Base-by-base conservation (phyloP, 1,284 basidiomycete species). In the Boletus semigastroideus region DNA sequence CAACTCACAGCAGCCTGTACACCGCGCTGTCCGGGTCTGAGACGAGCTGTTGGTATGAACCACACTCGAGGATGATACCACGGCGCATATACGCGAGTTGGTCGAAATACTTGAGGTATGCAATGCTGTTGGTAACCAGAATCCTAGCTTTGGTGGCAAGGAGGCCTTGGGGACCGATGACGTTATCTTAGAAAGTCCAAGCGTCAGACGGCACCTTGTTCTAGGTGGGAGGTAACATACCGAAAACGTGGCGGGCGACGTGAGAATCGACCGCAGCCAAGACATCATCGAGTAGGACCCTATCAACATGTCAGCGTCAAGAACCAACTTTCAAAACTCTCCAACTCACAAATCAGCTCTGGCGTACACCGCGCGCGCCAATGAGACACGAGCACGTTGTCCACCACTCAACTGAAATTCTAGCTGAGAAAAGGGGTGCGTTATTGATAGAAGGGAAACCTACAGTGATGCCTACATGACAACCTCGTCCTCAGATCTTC, bases 121-220 rank as follows among this genome's bases (percentile, higher is more conserved):
- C 82, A 38, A 98, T 86, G 42, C 88, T 88, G 70, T 98, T 95
- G 19, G 94, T 96, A 53, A 95, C 92, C 4, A 98, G 74, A 46
- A 98, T 79, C 25, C 95, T 79, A 6, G 93, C 93, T 71, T 96
- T 96, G 38, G 82, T 81, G 16, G 87, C 81, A 28, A 98, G 83
- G 3, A 98, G 65, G 51, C 95, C 95, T 48, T 84, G 74, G 2
- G 94, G 94, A 3, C 95, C 95, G 53, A 98, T 89, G 31, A 98
- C 92, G 43, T 91, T 78, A 61, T 96, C 92, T 86, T 71, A 2
- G 71, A 49, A 20, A 42, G 22, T 7, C 0, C 6, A 1, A 6
- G 30, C 11, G 34, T 61, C n/a, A 57, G 44, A 42, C 1, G 11
- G 28, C 4, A 22, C 20, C 10, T 13, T 48, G 54, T 36, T 33